Conservation (phyloP, 768 basidiomycete species). For the Crepidotus variabilis region DNA sequence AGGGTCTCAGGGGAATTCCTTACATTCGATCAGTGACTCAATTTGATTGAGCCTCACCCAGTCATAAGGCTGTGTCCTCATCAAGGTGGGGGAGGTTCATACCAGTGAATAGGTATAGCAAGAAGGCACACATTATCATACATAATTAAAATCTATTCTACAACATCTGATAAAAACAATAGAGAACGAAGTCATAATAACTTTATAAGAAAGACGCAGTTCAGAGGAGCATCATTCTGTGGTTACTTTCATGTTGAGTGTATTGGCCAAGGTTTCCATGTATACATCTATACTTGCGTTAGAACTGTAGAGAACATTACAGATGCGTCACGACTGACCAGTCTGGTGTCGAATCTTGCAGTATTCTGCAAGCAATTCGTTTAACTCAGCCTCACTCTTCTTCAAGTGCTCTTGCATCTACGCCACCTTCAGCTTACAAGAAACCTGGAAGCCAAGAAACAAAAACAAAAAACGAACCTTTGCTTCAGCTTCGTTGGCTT, state of each 20-base stretch:
- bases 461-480: slow-evolving; percentile 46
- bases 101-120: too few relatives aligned
- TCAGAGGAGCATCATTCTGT: slow-evolving; percentile 15
- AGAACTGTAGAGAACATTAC: background rate
- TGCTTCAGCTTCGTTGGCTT: slow-evolving; percentile 64
- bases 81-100: too few relatives aligned
- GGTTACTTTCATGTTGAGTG: slow-evolving; percentile 56
- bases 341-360: slow-evolving; percentile 77
- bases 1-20: too few relatives aligned
- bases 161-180: too few relatives aligned
- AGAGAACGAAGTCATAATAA: background rate
- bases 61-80: too few relatives aligned
- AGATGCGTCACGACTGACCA: slow-evolving; percentile 37
- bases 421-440: background rate
- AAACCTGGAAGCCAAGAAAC: background rate
- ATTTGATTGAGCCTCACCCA: too few relatives aligned
- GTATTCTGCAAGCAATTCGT: slow-evolving; percentile 78
- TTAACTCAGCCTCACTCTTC: slow-evolving; percentile 73
- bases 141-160: too few relatives aligned
- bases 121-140: too few relatives aligned
- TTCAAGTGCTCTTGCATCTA: slow-evolving; percentile 78
- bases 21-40: too few relatives aligned
- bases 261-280: slow-evolving; percentile 84
- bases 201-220: background rate
- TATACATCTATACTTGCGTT: slow-evolving; percentile 56